Base-by-base conservation (phyloP, 345 rosid species). In the Pugionium dolabratum region DNA sequence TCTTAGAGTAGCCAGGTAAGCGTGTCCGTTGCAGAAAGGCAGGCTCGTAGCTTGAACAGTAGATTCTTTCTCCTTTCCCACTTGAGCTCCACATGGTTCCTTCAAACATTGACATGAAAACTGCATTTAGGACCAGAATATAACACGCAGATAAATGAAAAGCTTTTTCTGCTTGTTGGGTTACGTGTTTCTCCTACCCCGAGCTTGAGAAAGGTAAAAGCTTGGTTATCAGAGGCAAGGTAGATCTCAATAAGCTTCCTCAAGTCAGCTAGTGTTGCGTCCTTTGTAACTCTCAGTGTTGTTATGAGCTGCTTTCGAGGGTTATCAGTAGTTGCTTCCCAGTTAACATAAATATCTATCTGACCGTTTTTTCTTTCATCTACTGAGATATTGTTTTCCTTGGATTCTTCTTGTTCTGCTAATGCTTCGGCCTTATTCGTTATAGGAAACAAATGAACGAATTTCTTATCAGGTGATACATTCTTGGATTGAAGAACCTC, bases 231-330 rank as follows among this genome's bases (percentile, higher is more conserved):
- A 58, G 79, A 77, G 34, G 73, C 89, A 54, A 85, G 85, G 76
- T 85, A 70, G 58, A 83, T 88, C 70, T 85, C 87, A 33, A 85
- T 76, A 66, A 87, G 84, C 84, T 87, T 85, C 80, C 91, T 69
- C 74, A 87, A 72, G 58, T 88, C 91, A 64, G 85, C 81, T 29
- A 85, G 81, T 61, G 83, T 79, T 56, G 91, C 85, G 6, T 77
- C 89, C 59, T 79, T 78, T 7, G 78, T 57, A 44, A 82, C 83
- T 79, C 69, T 84, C 9, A 88, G 77, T 35, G 79, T 84, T 46
- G 86, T 72, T 51, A 85, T 78, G 72, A 81, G 73, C 55, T 80
- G 73, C 67, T 80, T 85, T 52, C 80, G 85, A 29, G 73, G 59
- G 54, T 79, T 78, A 67, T 78, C 86, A 70, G 73, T 70, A 6